A percentile compares a stretch with the other conserved stretches of the same genome.
These are phyloP conservation scores for Termitomyces sp. DNA, from an alignment of 768 basidiomycete species.

Conservation along the genomic window DNA sequence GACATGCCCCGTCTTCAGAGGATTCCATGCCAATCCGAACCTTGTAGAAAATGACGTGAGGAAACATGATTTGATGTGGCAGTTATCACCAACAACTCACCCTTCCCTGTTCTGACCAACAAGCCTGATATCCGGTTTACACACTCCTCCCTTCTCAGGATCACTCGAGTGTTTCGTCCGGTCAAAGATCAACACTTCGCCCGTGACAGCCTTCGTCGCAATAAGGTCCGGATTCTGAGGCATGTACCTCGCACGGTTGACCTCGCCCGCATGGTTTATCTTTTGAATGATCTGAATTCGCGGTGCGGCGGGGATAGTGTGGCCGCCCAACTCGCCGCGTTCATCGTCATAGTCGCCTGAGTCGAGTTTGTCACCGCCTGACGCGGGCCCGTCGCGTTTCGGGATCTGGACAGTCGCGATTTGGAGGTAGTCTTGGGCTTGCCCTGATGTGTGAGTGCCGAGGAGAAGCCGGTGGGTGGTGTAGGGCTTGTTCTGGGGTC, in stretches of 20 bases:
- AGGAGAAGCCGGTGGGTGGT: conserved; percentile 91
- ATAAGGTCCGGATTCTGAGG: conserved; percentile 97
- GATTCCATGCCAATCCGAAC: conserved; percentile 93
- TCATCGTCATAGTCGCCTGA: conserved; percentile 84
- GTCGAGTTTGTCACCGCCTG: conserved; percentile 72
- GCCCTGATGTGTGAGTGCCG: conserved; percentile 95
- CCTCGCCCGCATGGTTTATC: conserved; percentile 94
- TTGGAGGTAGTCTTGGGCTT: conserved; percentile 91
- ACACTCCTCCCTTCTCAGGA: conserved; percentile 77
- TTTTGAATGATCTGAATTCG: conserved; percentile 87
- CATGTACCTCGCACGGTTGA: conserved; percentile 98
- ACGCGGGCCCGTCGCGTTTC: conserved; percentile 59
- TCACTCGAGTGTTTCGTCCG: conserved; percentile 95
- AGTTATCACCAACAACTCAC: conserved; percentile 37
- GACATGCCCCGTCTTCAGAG: conserved; percentile 74
- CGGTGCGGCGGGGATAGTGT: conserved; percentile 78
- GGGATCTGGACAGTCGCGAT: conserved; percentile 94
- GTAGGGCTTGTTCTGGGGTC: conserved; percentile 89
- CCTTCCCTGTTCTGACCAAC: conserved; percentile 92
- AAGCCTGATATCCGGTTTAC: conserved; percentile 86
- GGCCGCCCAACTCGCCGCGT: conserved; percentile 90
- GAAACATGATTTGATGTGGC: not conserved
- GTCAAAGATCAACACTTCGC: conserved; percentile 94
- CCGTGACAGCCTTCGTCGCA: conserved; percentile 89
- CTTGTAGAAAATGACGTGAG: conserved; percentile 31